Conservation (phyloP, 495 filamentous ascomycete species). For the Oleoguttula mirabilis region DNA sequence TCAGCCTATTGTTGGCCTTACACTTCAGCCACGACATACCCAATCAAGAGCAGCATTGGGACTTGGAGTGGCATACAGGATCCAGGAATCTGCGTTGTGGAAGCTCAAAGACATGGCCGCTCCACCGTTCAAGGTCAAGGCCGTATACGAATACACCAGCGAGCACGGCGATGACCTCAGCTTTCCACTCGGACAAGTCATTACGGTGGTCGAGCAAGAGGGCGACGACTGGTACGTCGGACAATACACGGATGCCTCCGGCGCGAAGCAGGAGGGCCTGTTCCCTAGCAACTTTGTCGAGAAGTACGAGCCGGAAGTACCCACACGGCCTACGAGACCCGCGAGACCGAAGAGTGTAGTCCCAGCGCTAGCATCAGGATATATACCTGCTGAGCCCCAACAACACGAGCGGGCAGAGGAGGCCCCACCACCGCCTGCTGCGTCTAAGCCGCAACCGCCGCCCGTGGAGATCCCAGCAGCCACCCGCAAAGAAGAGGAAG, state of each 20-base stretch:
- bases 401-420: conserved; percentile 32
- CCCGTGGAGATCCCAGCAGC: conserved; percentile 21
- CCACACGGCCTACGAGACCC: conserved; percentile 66
- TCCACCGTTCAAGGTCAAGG: conserved; percentile 85
- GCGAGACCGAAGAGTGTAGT: conserved; percentile 62
- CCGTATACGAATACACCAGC: conserved; percentile 85
- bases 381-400: conserved; percentile 16
- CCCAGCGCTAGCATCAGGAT: conserved; percentile 18
- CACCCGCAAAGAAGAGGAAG: conserved; percentile 3
- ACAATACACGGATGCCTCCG: conserved; percentile 67
- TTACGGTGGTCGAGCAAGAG: conserved; percentile 85
- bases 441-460: conserved; percentile 26
- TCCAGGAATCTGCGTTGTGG: background rate
- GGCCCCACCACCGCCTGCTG: conserved; percentile 18
- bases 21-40: background rate
- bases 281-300: conserved; percentile 98
- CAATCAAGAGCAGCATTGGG: background rate
- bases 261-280: conserved; percentile 69
- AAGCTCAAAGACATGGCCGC: conserved; percentile 46
- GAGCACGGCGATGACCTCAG: conserved; percentile 86
- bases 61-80: background rate
- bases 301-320: conserved; percentile 79
- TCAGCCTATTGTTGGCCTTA: background rate
- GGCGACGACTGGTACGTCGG: conserved; percentile 93
- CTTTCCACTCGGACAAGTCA: conserved; percentile 74